These are phyloP conservation scores for Russula foetens DNA, from an alignment of 768 basidiomycete genomes.

Conservation along the genomic window DNA sequence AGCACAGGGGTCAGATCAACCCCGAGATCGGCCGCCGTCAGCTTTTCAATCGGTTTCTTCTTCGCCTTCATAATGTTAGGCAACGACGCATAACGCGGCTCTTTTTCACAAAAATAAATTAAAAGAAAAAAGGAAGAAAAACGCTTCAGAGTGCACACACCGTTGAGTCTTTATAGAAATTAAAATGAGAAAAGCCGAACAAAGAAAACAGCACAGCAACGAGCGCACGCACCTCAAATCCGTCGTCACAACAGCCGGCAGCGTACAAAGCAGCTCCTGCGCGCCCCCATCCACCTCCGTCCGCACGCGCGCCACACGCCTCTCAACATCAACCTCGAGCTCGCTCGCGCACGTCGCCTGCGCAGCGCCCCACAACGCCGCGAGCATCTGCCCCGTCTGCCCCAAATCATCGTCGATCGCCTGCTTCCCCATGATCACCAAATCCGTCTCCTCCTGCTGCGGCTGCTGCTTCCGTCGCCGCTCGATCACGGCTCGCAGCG, in stretches of 20 bases:
- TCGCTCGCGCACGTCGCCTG: slow-evolving; percentile 96
- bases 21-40: slow-evolving; percentile 70
- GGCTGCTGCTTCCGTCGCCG: slow-evolving; percentile 40
- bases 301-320: slow-evolving; percentile 61
- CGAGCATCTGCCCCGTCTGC: slow-evolving; percentile 96
- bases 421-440: slow-evolving; percentile 96
- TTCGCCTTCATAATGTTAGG: slow-evolving; percentile 99
- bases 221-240: slow-evolving; percentile 81
- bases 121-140: too few relatives aligned
- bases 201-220: neutral
- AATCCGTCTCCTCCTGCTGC: slow-evolving; percentile 41
- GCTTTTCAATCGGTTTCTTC: slow-evolving; percentile 90
- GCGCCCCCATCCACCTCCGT: slow-evolving; percentile 94
- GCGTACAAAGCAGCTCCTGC: slow-evolving; percentile 67
- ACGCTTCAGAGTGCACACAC: slow-evolving; percentile 39
- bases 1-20: slow-evolving; percentile 78
- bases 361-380: slow-evolving; percentile 83
- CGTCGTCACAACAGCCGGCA: slow-evolving; percentile 87
- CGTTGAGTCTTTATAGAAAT: slow-evolving; percentile 50
- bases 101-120: slow-evolving; percentile 29
- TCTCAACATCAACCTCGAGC: slow-evolving; percentile 57
- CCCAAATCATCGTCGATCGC: slow-evolving; percentile 96
- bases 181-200: neutral
- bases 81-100: slow-evolving; percentile 95
- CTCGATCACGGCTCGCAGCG: slow-evolving; percentile 68